phyloP scores from a whole-genome alignment of 139 green algal species.

The Micractinium sp. region DNA sequence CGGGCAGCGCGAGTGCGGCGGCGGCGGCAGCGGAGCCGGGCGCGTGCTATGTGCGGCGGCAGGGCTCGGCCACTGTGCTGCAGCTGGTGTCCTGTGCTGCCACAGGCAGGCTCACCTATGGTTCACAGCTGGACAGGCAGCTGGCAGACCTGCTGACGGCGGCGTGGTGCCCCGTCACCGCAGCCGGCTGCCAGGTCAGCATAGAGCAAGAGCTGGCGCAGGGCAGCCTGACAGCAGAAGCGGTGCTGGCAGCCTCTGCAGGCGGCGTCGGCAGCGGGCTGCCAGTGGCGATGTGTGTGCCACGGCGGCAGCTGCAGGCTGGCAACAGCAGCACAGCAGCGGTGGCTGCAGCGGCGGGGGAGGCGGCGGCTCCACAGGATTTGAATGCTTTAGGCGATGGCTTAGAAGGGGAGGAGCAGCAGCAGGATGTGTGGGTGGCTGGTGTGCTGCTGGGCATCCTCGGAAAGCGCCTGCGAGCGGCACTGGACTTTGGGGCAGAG shows the following conservation, averaged over 20 bases:
- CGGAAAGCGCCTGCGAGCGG: conserved; percentile 38
- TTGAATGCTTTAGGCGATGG: neutral
- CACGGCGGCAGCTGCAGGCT: neutral
- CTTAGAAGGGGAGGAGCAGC: neutral
- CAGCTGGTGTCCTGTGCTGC: neutral
- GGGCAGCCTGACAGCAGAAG: neutral
- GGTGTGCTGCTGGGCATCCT: conserved; percentile 2
- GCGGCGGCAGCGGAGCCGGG: neutral
- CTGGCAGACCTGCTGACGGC: conserved; percentile 5
- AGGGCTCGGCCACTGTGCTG: neutral
- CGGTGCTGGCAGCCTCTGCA: neutral
- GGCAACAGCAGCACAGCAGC: neutral
- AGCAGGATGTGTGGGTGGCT: conserved; percentile 9
- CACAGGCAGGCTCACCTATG: neutral
- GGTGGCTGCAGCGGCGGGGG: neutral
- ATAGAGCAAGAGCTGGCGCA: conserved; percentile 19
- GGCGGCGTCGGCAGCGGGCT: neutral
- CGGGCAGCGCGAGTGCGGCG: neutral
- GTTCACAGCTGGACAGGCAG: neutral
- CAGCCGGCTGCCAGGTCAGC: neutral
- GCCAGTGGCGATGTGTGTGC: conserved; percentile 10
- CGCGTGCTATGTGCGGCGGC: neutral
- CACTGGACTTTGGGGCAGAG: conserved; percentile 33
- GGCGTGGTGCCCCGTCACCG: conserved; percentile 8
- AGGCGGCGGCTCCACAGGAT: neutral